These are phyloP conservation scores for Thielaviopsis euricoi DNA, from an alignment of 2,329 filamentous ascomycete genomes.

Conservation along the genomic window DNA sequence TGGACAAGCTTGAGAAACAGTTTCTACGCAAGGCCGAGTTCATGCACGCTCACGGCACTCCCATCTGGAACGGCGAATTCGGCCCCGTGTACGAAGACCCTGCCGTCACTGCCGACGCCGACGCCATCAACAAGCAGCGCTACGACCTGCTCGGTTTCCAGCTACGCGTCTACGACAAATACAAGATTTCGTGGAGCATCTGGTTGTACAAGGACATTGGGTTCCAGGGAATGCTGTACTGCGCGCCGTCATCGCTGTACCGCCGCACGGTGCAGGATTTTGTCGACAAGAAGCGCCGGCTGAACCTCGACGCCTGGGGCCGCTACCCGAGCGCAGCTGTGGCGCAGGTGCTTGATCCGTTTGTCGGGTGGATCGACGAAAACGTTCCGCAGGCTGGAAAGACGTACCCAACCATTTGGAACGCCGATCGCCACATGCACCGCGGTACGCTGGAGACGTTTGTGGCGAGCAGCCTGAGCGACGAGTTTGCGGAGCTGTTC, in stretches of 20 bases:
- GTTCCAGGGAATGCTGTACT: constrained; percentile 37
- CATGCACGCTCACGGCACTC: constrained; percentile 24
- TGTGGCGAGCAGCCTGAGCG: constrained; percentile 31
- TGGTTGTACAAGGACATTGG: constrained; percentile 44
- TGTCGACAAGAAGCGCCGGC: constrained; percentile 34
- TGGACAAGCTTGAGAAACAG: constrained; percentile 22
- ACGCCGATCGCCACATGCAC: constrained; percentile 33
- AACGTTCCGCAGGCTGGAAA: constrained; percentile 26
- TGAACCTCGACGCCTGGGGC: constrained; percentile 41
- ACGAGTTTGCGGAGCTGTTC: constrained; percentile 40
- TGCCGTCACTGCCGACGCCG: constrained; percentile 21
- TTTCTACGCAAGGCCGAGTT: constrained; percentile 28
- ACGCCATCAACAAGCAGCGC: constrained; percentile 24
- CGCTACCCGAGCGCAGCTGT: constrained; percentile 18
- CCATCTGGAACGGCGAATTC: constrained; percentile 35
- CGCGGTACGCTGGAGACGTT: constrained; percentile 23
- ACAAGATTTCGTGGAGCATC: constrained; percentile 38
- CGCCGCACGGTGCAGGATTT: constrained; percentile 34
- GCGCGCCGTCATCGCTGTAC: constrained; percentile 28
- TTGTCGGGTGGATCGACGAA: constrained; percentile 25
- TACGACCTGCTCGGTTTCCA: constrained; percentile 27
- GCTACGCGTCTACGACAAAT: constrained; percentile 20
- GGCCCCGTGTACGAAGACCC: constrained; percentile 30
- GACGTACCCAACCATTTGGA: constrained; percentile 33
- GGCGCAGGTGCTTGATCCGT: constrained; percentile 22